Percentiles rank a stretch among this genome's conserved stretches.
These are phyloP conservation scores for Tolypocladium nubicola DNA, from an alignment of 2,329 filamentous ascomycete genomes.

Conservation along the genomic window DNA sequence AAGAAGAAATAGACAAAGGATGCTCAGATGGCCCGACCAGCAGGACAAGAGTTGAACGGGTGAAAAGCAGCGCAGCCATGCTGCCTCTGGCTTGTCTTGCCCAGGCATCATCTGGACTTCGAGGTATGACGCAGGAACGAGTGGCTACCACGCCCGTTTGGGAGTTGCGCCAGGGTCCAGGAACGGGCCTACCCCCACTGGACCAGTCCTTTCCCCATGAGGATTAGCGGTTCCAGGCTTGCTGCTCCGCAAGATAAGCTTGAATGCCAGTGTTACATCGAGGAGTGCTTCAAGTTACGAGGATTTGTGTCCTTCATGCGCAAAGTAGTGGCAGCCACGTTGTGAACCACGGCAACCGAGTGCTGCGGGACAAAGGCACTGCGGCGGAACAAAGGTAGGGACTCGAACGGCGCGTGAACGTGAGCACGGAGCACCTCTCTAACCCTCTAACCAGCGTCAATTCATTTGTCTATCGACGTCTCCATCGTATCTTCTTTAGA, in stretches of 20 bases:
- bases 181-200: background rate
- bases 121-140: conserved; percentile 8
- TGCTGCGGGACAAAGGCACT: too few species aligned
- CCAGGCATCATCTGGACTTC: background rate
- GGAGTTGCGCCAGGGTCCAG: conserved; percentile 5
- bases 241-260: background rate
- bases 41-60: conserved; percentile 2
- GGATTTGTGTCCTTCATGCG: too few species aligned
- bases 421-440: background rate
- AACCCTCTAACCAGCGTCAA: background rate
- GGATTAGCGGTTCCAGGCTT: background rate
- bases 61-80: background rate
- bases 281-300: too few species aligned
- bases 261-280: too few species aligned
- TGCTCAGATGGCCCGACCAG: conserved; percentile 2
- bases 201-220: background rate
- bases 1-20: background rate
- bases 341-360: too few species aligned
- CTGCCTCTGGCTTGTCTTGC: background rate
- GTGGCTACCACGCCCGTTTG: background rate
- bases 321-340: too few species aligned
- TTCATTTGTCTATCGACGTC: conserved; percentile 12
- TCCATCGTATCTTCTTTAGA: conserved; percentile 9
- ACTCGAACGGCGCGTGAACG: too few species aligned
- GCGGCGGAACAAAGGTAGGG: too few species aligned